Evolutionary conservation across 2,329 filamentous ascomycete genomes (phyloP), one percentile per base, ranked within the genome.

Genomic region (Penicillium thymicola): DNA sequence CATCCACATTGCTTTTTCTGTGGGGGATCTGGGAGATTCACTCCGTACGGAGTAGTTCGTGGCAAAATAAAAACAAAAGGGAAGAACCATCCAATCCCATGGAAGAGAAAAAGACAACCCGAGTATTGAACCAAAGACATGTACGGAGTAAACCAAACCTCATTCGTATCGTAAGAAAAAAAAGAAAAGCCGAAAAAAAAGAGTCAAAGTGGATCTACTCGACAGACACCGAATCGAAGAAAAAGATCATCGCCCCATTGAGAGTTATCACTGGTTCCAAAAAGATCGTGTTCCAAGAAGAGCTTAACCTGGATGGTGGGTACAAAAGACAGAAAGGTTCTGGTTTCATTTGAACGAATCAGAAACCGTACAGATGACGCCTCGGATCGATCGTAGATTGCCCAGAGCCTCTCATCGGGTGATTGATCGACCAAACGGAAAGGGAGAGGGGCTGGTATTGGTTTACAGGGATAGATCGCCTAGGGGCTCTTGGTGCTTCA

Each of bases 401-500:
- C 45, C 51, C 21, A n/a, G 43, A 58, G 54, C 62, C 56, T 64
- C 52, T 63, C 56, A 65, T 65, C 62, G 60, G 53, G 51, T 60
- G 62, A 65, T 62, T 61, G 63, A 65, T 65, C 63, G 57, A 61
- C 55, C 56, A 59, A 41, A 37, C 40, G 50, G 48, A 55, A 44
- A 41, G 54, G 28, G 59, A 50, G 57, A 47, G 55, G 48, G 55
- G 55, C 25, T 54, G 54, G 57, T 44, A 63, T 59, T 48, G 49
- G 59, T 46, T 23, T 46, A 23, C 57, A 63, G 60, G 60, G 62
- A 65, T 65, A 37, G 58, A 63, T 64, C 58, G 51, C 45, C 57
- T 55, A 56, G 55, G 58, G 53, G 55, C 62, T 65, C 62, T 58
- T 65, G 53, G 55, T 64, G 64, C 62, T 58, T 65, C 57, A 59